Percentiles rank a stretch among this genome's conserved stretches.
Evolutionary conservation across 139 green algal species (phyloP).

Genomic region (Pseudopediastrum boryanum): DNA sequence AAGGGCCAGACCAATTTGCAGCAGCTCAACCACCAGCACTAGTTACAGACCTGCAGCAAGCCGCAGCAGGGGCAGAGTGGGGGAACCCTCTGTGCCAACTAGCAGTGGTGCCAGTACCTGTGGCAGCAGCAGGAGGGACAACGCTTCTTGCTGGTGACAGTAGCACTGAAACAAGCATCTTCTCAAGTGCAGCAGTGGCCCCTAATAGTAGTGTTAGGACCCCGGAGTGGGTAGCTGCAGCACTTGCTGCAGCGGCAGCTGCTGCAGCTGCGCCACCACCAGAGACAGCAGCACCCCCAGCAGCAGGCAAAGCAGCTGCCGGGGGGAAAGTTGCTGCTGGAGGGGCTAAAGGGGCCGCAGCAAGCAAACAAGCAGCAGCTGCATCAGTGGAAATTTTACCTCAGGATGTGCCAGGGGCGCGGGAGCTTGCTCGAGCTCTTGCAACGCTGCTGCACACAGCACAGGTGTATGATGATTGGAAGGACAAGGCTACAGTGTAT

Average conservation of each 20-base stretch:
- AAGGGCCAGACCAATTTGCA: no score
- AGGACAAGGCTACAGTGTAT: conserved; percentile 45
- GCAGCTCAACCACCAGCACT: background rate
- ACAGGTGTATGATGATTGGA: conserved; percentile 56
- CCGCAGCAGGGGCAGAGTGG: background rate
- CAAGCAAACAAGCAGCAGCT: conserved; percentile 18
- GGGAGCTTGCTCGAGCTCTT: conserved; percentile 28
- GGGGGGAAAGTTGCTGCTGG: background rate
- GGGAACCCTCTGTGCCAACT: background rate
- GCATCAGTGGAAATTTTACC: background rate
- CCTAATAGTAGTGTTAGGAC: background rate
- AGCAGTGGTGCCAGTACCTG: background rate
- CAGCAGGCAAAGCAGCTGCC: background rate
- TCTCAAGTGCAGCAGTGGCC: conserved; percentile 8
- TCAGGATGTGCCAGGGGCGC: conserved; percentile 42
- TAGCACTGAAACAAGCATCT: background rate
- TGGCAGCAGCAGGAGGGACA: background rate
- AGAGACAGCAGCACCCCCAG: background rate
- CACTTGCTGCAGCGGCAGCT: conserved; percentile 12
- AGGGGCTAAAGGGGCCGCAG: background rate
- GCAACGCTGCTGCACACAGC: conserved; percentile 34
- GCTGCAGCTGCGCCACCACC: conserved; percentile 16
- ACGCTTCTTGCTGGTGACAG: background rate
- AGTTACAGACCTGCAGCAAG: background rate
- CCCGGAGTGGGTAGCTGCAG: conserved; percentile 26